A percentile compares a stretch with the other conserved stretches of the same genome.
Conservation (phyloP, 257 asterid genomes). For the Scutellaria galericulata region DNA sequence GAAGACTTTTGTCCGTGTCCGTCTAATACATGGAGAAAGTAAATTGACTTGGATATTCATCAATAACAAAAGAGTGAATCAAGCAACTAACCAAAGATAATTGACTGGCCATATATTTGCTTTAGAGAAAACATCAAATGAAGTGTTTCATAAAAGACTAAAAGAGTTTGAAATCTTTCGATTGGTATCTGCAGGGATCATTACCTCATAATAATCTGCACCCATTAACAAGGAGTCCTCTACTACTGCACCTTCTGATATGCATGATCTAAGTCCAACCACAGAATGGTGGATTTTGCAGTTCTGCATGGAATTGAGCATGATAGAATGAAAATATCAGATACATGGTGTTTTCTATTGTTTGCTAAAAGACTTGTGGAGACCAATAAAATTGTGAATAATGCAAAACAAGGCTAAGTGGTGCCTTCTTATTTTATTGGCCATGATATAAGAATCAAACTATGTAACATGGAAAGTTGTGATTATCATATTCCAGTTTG, state of each 20-base stretch:
- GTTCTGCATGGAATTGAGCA: conserved; percentile 56
- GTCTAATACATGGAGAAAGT: conserved; percentile 52
- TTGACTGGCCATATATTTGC: not conserved
- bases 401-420: conserved; percentile 20
- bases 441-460: not conserved
- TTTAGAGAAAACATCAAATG: conserved; percentile 7
- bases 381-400: not conserved
- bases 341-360: not conserved
- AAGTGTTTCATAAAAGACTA: not conserved
- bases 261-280: conserved; percentile 95
- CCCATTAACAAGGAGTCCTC: conserved; percentile 93
- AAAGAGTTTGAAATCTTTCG: not conserved
- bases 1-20: conserved; percentile 70
- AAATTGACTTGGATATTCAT: not conserved
- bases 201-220: conserved; percentile 95
- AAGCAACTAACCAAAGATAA: not conserved
- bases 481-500: not conserved
- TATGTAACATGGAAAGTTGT: not conserved
- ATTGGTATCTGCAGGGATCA: conserved; percentile 17
- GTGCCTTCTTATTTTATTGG: not conserved
- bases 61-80: conserved; percentile 20
- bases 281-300: conserved; percentile 96
- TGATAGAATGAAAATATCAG: not conserved
- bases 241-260: conserved; percentile 88
- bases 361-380: not conserved